Conservation (phyloP, 495 filamentous ascomycete genomes). For the Elasticomyces elasticus region DNA sequence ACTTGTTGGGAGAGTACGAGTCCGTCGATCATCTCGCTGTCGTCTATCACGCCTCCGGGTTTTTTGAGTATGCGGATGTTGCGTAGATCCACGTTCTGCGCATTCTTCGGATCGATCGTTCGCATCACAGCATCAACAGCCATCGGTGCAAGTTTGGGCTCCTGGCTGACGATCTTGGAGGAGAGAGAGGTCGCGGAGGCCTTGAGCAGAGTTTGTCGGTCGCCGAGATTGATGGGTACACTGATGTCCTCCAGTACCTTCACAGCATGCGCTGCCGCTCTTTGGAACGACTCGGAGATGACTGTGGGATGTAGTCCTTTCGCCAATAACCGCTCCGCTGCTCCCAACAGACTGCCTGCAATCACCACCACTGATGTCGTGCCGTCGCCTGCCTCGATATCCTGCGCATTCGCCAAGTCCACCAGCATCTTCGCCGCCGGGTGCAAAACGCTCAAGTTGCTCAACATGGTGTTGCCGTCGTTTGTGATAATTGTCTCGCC, state of each 20-base stretch:
- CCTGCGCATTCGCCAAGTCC: constrained; percentile 90
- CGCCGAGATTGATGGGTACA: constrained; percentile 78
- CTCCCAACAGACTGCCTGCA: constrained; percentile 84
- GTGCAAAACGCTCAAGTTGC: constrained; percentile 97
- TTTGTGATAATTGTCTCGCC: constrained; percentile 98
- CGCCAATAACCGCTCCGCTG: constrained; percentile 74
- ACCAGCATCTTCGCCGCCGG: constrained; percentile 98
- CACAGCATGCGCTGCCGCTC: constrained; percentile 79
- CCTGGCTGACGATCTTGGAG: constrained; percentile 95
- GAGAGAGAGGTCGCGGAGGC: constrained; percentile 95
- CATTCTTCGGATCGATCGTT: constrained; percentile 88
- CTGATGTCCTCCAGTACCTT: constrained; percentile 91
- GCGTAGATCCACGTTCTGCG: constrained; percentile 89
- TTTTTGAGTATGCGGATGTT: constrained; percentile 98
- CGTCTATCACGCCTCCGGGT: constrained; percentile 94
- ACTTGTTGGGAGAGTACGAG: constrained; percentile 86
- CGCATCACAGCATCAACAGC: constrained; percentile 92
- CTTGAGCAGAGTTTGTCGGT: constrained; percentile 83
- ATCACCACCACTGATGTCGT: constrained; percentile 98
- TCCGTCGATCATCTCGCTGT: constrained; percentile 94
- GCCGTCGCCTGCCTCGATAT: constrained; percentile 96
- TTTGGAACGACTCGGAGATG: constrained; percentile 95
- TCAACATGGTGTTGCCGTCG: constrained; percentile 97
- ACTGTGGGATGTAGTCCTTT: constrained; percentile 96
- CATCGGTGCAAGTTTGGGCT: constrained; percentile 90